Base-by-base conservation (phyloP, 1,284 basidiomycete species). In the Peniophora sp. region DNA sequence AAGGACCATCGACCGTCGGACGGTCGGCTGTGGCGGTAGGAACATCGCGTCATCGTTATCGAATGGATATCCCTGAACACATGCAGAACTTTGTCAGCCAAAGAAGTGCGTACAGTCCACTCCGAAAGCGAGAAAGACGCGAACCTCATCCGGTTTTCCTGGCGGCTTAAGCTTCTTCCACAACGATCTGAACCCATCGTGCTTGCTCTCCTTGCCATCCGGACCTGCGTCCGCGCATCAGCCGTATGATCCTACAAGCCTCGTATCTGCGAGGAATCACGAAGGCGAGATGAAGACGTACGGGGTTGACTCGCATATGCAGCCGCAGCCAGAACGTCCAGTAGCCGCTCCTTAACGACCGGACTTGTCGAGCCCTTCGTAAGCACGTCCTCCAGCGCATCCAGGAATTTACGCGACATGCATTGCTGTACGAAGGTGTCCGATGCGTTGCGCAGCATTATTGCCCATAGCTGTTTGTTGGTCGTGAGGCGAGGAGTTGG, bases 31-130 rank as follows among this genome's bases (percentile, higher is more conserved):
- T 0, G 81, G 81, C 0, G 85, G 85, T 56, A 77, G 83, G 59
- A 89, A 84, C 81, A 90, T 88, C 0, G 80, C 74, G 54, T 90
- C 87, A 15, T 83, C 79, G 1, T 74, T 77, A 56, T 88, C 80
- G 54, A 90, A 82, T 0, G 87, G 88, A 12, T 88, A 65, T 5
- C 87, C 88, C 72, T 83, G 37, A 12, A 12, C 12, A 23, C 36
- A 15, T 17, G 14, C n/a, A n/a, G n/a, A n/a, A n/a, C n/a, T n/a
- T n/a, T n/a, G n/a, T n/a, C n/a, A n/a, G n/a, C n/a, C n/a, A n/a
- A n/a, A n/a, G n/a, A n/a, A n/a, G n/a, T n/a, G n/a, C n/a, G n/a
- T n/a, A n/a, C n/a, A n/a, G n/a, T n/a, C n/a, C n/a, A n/a, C 14
- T 24, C 41, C 14, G 18, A 9, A n/a, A 41, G 47, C 27, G 18